Percentiles rank a stretch among this genome's conserved stretches.
Evolutionary conservation across 441 rosid species (phyloP).

Genomic region (Adansonia madagascariensis): DNA sequence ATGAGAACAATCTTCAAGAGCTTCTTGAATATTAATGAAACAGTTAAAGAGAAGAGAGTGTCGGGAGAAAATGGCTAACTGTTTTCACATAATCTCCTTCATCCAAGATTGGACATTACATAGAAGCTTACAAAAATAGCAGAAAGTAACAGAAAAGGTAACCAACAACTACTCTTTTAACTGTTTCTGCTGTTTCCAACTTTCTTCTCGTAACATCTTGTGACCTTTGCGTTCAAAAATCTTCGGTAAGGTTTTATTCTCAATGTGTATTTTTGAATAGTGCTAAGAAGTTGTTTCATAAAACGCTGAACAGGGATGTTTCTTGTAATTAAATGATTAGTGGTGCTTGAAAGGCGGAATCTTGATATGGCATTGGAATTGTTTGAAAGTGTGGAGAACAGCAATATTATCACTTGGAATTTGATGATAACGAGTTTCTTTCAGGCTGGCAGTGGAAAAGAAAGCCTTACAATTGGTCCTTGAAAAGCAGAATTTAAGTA

Average conservation of each 20-base stretch:
- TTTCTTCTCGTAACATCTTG: background rate
- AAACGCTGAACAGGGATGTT: slow-evolving; percentile 54
- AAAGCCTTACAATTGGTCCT: slow-evolving; percentile 51
- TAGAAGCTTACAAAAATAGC: no score
- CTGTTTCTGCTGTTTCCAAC: no score
- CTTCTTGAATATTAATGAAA: no score
- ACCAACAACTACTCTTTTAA: no score
- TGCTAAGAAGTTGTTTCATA: slow-evolving; percentile 58
- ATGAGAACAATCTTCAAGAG: no score
- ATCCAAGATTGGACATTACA: no score
- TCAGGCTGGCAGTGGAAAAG: slow-evolving; percentile 56
- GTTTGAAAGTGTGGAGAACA: slow-evolving; percentile 42
- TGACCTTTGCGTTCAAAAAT: slow-evolving; percentile 52
- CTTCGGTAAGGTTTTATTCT: slow-evolving; percentile 42
- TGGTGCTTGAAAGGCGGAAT: slow-evolving; percentile 48
- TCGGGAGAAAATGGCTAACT: no score
- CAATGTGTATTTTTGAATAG: slow-evolving; percentile 30
- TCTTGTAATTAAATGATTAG: slow-evolving; percentile 61
- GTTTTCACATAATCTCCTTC: no score
- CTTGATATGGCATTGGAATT: slow-evolving; percentile 47
- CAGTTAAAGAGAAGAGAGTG: no score
- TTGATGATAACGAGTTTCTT: slow-evolving; percentile 58
- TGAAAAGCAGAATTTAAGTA: slow-evolving; percentile 45
- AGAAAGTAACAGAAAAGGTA: no score
- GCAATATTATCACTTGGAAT: slow-evolving; percentile 56